Evolutionary conservation across 2,329 filamentous ascomycete genomes (phyloP).

Genomic region (Paracorniculantispora psalliotae): DNA sequence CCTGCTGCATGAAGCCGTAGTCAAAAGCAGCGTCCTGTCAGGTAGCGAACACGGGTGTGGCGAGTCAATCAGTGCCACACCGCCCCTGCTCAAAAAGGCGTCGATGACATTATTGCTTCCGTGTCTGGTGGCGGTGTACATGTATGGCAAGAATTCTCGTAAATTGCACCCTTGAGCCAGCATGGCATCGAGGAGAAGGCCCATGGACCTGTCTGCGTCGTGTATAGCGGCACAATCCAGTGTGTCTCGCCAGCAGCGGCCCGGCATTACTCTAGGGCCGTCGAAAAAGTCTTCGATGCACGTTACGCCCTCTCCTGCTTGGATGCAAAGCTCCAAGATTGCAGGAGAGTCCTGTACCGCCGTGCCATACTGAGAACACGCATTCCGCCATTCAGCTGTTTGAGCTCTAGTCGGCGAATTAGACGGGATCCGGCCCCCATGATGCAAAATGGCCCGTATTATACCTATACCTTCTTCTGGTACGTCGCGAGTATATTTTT

Average conservation of each 20-base stretch:
- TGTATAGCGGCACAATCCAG: neutral
- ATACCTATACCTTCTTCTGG: neutral
- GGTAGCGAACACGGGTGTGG: neutral
- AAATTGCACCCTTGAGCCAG: neutral
- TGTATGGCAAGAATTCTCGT: neutral
- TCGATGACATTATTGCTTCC: neutral
- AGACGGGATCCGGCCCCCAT: neutral
- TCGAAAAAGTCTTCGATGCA: neutral
- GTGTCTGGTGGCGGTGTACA: neutral
- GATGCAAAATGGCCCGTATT: neutral
- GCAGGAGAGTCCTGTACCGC: neutral
- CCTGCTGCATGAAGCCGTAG: neutral
- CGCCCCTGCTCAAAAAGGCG: neutral
- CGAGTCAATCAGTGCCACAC: neutral
- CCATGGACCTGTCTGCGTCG: neutral
- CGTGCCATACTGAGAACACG: neutral
- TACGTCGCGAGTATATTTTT: neutral
- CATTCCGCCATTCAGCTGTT: neutral
- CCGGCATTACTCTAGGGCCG: neutral
- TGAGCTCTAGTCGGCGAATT: neutral
- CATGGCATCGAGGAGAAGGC: neutral
- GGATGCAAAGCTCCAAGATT: neutral
- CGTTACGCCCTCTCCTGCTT: neutral
- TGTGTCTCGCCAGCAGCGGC: neutral
- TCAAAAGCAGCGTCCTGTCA: neutral